phyloP scores from a whole-genome alignment of 331 rosid species.

The Malus hybrid region DNA sequence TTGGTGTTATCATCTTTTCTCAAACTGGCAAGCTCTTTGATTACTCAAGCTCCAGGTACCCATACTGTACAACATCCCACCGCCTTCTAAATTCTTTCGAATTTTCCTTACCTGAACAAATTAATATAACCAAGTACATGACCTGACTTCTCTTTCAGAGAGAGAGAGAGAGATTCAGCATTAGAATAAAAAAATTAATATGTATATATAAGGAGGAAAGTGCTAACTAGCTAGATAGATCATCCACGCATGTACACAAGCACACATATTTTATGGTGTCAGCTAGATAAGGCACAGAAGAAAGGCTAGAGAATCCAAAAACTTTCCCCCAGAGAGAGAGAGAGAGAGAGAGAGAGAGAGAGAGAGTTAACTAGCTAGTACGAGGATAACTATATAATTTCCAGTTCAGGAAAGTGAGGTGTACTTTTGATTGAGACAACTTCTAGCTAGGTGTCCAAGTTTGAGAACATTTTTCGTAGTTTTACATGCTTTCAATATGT shows the following conservation, averaged over 20 bases:
- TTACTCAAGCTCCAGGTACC: slow-evolving; percentile 52
- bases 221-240: neutral
- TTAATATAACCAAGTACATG: neutral
- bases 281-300: neutral
- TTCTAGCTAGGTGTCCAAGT: neutral
- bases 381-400: neutral
- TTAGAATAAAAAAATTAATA: too few relatives aligned
- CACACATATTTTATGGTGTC: neutral
- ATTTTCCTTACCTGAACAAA: neutral
- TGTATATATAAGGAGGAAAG: neutral
- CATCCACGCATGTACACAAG: neutral
- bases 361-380: neutral
- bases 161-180: too few relatives aligned
- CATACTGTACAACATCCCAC: neutral
- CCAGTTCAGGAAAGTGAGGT: neutral
- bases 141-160: too few relatives aligned
- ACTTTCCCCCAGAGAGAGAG: neutral
- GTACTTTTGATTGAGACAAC: neutral
- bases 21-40: slow-evolving; percentile 62
- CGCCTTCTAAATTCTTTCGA: neutral
- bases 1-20: slow-evolving; percentile 59
- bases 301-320: neutral
- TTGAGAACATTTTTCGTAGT: neutral
- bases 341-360: neutral
- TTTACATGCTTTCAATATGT: neutral